Evolutionary conservation across 2,329 filamentous ascomycete genomes (phyloP).

Genomic region (Didymosphaeria variabile): DNA sequence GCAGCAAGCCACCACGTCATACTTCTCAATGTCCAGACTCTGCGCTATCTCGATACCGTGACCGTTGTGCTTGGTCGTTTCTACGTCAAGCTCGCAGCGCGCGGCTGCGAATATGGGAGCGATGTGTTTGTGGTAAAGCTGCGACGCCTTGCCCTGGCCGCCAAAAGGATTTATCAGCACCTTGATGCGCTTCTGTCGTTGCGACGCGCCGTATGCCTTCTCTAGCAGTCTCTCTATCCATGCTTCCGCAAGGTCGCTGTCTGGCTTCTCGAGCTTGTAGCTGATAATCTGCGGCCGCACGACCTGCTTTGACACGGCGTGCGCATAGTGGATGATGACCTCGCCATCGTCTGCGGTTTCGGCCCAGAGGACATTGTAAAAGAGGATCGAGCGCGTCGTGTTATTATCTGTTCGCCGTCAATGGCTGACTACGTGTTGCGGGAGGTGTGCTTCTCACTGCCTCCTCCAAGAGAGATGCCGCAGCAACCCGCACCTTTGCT

Average conservation of each 20-base stretch:
- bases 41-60: conserved; percentile 82
- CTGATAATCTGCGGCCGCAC: conserved; percentile 69
- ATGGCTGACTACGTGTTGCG: conserved; percentile 6
- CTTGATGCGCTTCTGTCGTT: conserved; percentile 79
- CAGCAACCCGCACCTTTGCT: conserved; percentile 63
- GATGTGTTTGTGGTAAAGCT: conserved; percentile 77
- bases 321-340: conserved; percentile 78
- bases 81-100: conserved; percentile 76
- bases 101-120: conserved; percentile 86
- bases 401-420: conserved; percentile 52
- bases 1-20: conserved; percentile 86
- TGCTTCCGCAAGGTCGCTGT: conserved; percentile 58
- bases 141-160: conserved; percentile 79
- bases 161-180: conserved; percentile 92
- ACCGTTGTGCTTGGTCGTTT: conserved; percentile 74
- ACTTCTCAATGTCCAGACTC: conserved; percentile 78
- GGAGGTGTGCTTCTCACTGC: conserved; percentile 49
- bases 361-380: conserved; percentile 87
- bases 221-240: conserved; percentile 74
- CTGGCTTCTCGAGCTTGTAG: conserved; percentile 66
- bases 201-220: conserved; percentile 74
- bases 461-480: conserved; percentile 60
- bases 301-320: conserved; percentile 62
- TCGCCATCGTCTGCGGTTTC: conserved; percentile 66
- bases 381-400: conserved; percentile 70